Evolutionary conservation across 2,329 filamentous ascomycete genomes (phyloP), one percentile per base, ranked within the genome.

Genomic region (Diaporthe sp.): DNA sequence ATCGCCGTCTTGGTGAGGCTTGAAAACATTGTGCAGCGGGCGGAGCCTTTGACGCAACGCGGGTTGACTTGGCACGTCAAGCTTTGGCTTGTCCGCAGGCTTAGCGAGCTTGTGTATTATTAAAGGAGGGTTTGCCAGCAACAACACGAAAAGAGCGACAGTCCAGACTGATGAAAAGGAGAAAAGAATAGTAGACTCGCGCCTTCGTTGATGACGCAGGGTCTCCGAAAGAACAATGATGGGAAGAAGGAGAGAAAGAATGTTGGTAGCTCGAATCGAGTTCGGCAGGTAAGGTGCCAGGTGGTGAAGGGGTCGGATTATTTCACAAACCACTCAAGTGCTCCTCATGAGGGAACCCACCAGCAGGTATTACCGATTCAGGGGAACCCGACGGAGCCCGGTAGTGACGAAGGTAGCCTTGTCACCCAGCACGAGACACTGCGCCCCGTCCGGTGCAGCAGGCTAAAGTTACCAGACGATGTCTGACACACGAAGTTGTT

Each of bases 71-170:
- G 63, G 63, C 63, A 51, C 15, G 47, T 27, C 63, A 68, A 68
- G 63, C 63, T 53, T 68, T 88, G 85, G 79, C 93, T 94, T 32
- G 87, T 89, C 73, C 88, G 90, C 66, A 51, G 89, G 89, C 83
- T 96, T 93, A 77, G 88, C 88, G 77, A 84, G 86, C 84, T 97
- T 95, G 72, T 92, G 94, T 27, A 42, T 70, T 17, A 55, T 47
- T 63, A 61, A 65, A 39, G 30, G 22, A 42, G 51, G 25, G 27
- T 59, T 68, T 53, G 63, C 63, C 63, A 53, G 63, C 63, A 68
- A 68, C 25, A 53, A 39, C 19, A 68, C 47, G n/a, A 68, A 68
- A 68, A 53, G 63, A 68, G 63, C 4, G 63, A 68, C 32, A 68
- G 63, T 68, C 63, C 63, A 68, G 63, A 53, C 63, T 71, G 70